phyloP scores from a whole-genome alignment of 2,329 filamentous ascomycete species.

The Pestalotiopsis sp. region DNA sequence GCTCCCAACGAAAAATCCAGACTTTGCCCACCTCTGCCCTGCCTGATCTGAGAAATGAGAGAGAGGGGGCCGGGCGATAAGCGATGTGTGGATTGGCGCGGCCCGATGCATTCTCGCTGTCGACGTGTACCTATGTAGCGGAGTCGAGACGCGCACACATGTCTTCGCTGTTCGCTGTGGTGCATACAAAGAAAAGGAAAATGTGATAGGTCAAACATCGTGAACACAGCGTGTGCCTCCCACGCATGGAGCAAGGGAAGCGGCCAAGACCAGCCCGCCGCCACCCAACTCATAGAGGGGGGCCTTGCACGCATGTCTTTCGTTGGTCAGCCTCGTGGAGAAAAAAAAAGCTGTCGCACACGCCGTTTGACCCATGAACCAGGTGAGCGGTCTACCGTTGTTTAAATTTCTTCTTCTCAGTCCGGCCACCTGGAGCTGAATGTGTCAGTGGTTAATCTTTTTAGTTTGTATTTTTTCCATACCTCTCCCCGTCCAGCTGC shows the following conservation, averaged over 20 bases:
- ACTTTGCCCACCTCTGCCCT: background rate
- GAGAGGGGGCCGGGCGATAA: background rate
- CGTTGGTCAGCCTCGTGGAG: background rate
- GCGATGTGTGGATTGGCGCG: background rate
- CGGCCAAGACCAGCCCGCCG: background rate
- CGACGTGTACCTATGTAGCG: background rate
- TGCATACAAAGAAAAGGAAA: background rate
- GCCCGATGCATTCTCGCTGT: background rate
- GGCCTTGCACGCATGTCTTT: background rate
- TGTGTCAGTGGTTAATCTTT: background rate
- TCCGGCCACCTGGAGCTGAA: background rate
- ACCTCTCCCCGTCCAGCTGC: background rate
- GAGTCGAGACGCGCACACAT: background rate
- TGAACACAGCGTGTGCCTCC: background rate
- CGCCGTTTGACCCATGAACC: background rate
- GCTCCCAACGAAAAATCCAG: background rate
- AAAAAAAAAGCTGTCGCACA: background rate
- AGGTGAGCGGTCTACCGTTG: background rate
- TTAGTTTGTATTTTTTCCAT: background rate
- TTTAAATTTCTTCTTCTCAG: background rate
- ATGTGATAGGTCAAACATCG: background rate
- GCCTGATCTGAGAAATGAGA: background rate
- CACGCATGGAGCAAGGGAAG: background rate
- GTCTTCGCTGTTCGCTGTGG: background rate
- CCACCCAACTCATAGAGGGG: background rate